Evolutionary conservation across 1,139 yeast genomes (phyloP).

Genomic region (Taiozyma sp.): DNA sequence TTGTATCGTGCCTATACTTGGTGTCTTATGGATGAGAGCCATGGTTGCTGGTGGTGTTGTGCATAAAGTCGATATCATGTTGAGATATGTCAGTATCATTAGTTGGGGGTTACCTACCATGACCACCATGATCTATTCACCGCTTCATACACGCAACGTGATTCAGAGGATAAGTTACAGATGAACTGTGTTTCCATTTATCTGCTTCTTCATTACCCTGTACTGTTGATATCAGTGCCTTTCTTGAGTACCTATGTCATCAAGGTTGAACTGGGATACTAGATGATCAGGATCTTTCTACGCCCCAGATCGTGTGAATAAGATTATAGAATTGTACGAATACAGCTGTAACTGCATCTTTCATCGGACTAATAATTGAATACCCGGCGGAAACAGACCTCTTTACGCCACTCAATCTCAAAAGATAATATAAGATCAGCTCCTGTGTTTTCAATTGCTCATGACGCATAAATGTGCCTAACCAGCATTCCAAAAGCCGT

Average conservation of each 20-base stretch:
- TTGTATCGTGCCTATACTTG: constrained; percentile 55
- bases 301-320: no score
- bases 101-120: constrained; percentile 69
- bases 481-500: no score
- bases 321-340: no score
- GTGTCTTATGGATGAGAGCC: constrained; percentile 50
- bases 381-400: no score
- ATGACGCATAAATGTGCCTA: no score
- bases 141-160: constrained; percentile 66
- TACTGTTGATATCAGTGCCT: constrained; percentile 57
- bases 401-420: no score
- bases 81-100: constrained; percentile 65
- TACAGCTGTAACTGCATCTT: no score
- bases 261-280: constrained; percentile 26
- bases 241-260: constrained; percentile 55
- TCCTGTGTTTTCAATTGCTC: no score
- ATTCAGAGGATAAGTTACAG: constrained; percentile 52
- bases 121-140: constrained; percentile 66
- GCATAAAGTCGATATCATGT: constrained; percentile 48
- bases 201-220: constrained; percentile 55
- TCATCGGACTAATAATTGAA: no score
- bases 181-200: constrained; percentile 69
- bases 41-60: constrained; percentile 46
- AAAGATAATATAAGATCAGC: no score
- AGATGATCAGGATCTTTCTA: no score